Conservation (phyloP, 2,329 filamentous ascomycete species). For the Graphilbum fragrans region DNA sequence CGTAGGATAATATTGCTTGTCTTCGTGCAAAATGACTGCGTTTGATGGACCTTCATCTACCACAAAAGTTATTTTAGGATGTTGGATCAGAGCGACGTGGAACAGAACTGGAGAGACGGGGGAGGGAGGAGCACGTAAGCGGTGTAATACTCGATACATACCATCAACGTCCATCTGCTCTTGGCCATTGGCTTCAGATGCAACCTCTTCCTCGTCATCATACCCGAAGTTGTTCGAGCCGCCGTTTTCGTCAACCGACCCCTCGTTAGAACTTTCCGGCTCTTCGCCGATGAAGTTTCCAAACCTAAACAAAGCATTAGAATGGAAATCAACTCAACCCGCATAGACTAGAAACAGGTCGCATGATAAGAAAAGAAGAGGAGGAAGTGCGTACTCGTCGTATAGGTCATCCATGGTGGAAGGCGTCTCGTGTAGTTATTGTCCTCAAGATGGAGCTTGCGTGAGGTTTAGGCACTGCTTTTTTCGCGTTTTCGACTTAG, state of each 20-base stretch:
- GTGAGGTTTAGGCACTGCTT: too few relatives aligned
- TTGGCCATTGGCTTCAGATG: conserved; percentile 54
- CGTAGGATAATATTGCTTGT: conserved; percentile 99
- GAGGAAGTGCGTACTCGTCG: conserved; percentile 57
- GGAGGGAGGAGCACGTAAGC: too few relatives aligned
- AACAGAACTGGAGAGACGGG: neutral
- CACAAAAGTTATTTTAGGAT: neutral
- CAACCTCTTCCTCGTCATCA: conserved; percentile 56
- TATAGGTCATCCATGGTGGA: conserved; percentile 76
- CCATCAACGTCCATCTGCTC: conserved; percentile 91
- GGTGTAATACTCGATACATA: too few relatives aligned
- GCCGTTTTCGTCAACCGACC: conserved; percentile 59
- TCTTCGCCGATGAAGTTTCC: conserved; percentile 97
- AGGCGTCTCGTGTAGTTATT: conserved; percentile 10
- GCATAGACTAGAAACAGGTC: neutral
- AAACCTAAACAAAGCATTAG: conserved; percentile 46
- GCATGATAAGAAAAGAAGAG: neutral
- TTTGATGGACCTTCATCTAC: conserved; percentile 78
- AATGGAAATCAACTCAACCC: neutral
- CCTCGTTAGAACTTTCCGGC: conserved; percentile 70
- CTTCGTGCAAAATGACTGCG: conserved; percentile 94
- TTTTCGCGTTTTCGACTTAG: neutral
- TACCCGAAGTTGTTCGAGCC: conserved; percentile 71
- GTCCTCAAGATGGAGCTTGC: too few relatives aligned
- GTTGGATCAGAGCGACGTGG: too few relatives aligned